These are phyloP conservation scores for Anthracocystis panici-leucophaei DNA, from an alignment of 1,284 basidiomycete genomes.

Conservation along the genomic window DNA sequence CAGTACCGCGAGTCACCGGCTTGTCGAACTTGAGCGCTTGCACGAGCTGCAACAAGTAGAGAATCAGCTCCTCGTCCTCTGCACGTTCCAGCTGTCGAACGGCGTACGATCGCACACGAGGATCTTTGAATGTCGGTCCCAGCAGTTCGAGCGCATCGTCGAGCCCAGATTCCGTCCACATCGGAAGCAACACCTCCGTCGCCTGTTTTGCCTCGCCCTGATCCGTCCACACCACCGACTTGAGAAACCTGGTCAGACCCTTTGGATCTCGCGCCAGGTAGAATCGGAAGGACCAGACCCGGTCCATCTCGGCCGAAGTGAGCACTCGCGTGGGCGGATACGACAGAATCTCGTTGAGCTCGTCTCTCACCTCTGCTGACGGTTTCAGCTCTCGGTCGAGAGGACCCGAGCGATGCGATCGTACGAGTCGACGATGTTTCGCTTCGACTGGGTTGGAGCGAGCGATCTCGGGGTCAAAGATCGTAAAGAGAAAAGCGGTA, in stretches of 20 bases:
- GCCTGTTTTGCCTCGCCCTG: conserved; percentile 96
- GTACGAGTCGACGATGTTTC: conserved; percentile 92
- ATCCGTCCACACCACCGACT: conserved; percentile 97
- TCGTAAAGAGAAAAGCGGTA: conserved; percentile 79
- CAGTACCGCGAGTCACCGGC: conserved; percentile 14
- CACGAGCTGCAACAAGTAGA: conserved; percentile 95
- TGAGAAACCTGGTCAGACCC: conserved; percentile 95
- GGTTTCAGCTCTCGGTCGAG: conserved; percentile 96
- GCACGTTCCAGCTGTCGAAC: conserved; percentile 89
- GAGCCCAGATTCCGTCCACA: conserved; percentile 96
- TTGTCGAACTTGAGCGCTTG: conserved; percentile 84
- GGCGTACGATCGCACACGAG: conserved; percentile 90
- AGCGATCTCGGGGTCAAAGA: conserved; percentile 89
- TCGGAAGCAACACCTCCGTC: conserved; percentile 91
- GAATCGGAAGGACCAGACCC: conserved; percentile 98
- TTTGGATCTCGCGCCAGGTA: conserved; percentile 88
- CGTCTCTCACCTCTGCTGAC: conserved; percentile 90
- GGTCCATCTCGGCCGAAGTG: conserved; percentile 90
- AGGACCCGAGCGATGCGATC: conserved; percentile 92
- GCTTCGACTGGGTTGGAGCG: conserved; percentile 96
- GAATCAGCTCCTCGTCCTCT: conserved; percentile 93
- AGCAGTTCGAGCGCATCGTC: conserved; percentile 96
- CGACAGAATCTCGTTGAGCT: conserved; percentile 87
- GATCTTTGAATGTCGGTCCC: conserved; percentile 87
- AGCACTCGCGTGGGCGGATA: conserved; percentile 90